Evolutionary conservation across 768 basidiomycete genomes (phyloP).

Genomic region (Xanthoconium purpureum): DNA sequence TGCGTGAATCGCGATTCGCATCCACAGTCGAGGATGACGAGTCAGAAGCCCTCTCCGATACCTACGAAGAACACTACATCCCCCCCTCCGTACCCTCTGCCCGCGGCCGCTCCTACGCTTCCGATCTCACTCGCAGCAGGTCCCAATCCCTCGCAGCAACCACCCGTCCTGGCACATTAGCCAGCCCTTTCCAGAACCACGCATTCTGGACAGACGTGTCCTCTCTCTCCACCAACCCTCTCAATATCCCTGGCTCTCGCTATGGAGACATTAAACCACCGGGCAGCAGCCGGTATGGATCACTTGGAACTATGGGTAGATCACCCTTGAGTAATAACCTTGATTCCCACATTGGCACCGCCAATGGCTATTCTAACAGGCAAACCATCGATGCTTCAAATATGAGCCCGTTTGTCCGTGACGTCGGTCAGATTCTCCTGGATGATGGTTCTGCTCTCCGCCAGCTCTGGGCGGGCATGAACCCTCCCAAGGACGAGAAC

Average conservation of each 20-base stretch:
- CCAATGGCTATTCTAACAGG: slow-evolving; percentile 46
- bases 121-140: slow-evolving; percentile 67
- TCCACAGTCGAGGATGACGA: slow-evolving; percentile 85
- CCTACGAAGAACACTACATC: slow-evolving; percentile 56
- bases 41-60: slow-evolving; percentile 59
- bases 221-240: slow-evolving; percentile 49
- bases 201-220: slow-evolving; percentile 56
- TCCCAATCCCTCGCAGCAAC: slow-evolving; percentile 72
- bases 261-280: slow-evolving; percentile 66
- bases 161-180: slow-evolving; percentile 50
- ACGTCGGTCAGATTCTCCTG: slow-evolving; percentile 73
- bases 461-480: slow-evolving; percentile 73
- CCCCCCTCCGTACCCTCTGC: slow-evolving; percentile 39
- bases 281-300: slow-evolving; percentile 60
- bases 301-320: slow-evolving; percentile 52
- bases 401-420: slow-evolving; percentile 82
- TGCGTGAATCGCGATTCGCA: slow-evolving; percentile 67
- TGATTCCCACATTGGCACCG: slow-evolving; percentile 45
- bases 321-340: slow-evolving; percentile 52
- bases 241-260: slow-evolving; percentile 51
- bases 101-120: slow-evolving; percentile 58
- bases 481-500: slow-evolving; percentile 60
- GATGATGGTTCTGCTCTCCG: slow-evolving; percentile 72
- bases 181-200: slow-evolving; percentile 42
- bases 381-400: slow-evolving; percentile 61